Percentiles rank a stretch among this genome's conserved stretches.
phyloP scores from a whole-genome alignment of 108 stramenopile genomes.

The Mediolabrus comicus region DNA sequence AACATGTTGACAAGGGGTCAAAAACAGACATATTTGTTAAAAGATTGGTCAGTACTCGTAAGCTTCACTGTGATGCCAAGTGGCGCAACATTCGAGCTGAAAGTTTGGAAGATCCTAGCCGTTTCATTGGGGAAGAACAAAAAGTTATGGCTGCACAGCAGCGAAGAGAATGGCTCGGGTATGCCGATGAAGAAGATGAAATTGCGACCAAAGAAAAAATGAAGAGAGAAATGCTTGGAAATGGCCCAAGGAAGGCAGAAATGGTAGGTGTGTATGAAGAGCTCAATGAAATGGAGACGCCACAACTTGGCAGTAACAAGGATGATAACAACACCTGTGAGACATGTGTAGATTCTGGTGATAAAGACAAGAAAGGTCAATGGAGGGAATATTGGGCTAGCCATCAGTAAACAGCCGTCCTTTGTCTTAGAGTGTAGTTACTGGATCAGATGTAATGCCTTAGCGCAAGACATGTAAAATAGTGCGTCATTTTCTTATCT shows the following conservation, averaged over 20 bases:
- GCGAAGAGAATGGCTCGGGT: slow-evolving; percentile 74
- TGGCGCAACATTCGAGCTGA: slow-evolving; percentile 82
- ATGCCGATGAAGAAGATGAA: slow-evolving; percentile 64
- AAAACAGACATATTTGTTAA: slow-evolving; percentile 63
- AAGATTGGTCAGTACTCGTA: slow-evolving; percentile 58
- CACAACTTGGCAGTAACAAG: not conserved
- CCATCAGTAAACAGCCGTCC: not conserved
- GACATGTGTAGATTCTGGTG: not conserved
- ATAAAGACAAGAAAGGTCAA: slow-evolving; percentile 12
- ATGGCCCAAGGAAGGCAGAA: slow-evolving; percentile 15
- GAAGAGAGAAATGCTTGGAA: slow-evolving; percentile 29
- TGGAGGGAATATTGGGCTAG: slow-evolving; percentile 45
- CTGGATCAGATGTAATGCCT: not conserved
- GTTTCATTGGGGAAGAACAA: slow-evolving; percentile 26
- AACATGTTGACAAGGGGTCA: slow-evolving; percentile 11
- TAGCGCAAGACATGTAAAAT: no score
- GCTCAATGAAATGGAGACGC: slow-evolving; percentile 8
- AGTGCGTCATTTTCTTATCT: no score
- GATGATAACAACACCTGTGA: slow-evolving; percentile 7
- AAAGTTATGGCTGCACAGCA: slow-evolving; percentile 46
- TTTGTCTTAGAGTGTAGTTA: not conserved
- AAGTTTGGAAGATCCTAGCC: slow-evolving; percentile 54
- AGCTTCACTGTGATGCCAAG: slow-evolving; percentile 68
- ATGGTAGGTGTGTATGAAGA: slow-evolving; percentile 45
- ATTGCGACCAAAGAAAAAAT: slow-evolving; percentile 37